Evolutionary conservation across 768 basidiomycete genomes (phyloP), one percentile per base, ranked within the genome.

Genomic region (Mycena haematopus): DNA sequence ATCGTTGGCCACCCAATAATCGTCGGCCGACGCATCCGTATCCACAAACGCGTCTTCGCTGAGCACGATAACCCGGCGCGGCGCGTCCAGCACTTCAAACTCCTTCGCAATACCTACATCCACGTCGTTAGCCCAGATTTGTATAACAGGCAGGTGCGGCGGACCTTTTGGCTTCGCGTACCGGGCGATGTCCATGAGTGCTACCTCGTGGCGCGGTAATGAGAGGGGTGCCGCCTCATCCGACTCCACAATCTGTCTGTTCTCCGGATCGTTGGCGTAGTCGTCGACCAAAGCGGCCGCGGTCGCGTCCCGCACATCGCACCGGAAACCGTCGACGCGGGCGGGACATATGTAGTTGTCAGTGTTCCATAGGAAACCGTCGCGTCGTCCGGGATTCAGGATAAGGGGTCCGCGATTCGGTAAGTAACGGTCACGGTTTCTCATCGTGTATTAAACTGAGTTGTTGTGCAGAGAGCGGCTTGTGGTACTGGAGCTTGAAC

Each of bases 361-460:
- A 15, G 47, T 24, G 50, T 65, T 65, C 58, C 58, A 65, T 17
- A 15, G 58, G 40, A 52, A 60, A 0, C 54, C 54, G 49, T 65
- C 63, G 36, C 58, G 53, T 38, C 63, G 58, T 15, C 63, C 63
- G 1, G 63, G 63, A 49, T 65, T 65, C 7, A 58, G 63, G 50
- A 47, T 56, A 31, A 35, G 50, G 3, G 50, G 6, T 22, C 27
- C 33, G 10, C 51, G 2, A 50, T 11, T 10, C 31, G 22, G 24
- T 38, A 29, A 50, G 22, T n/a, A n/a, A n/a, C n/a, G n/a, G n/a
- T n/a, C n/a, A n/a, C n/a, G n/a, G n/a, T 5, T 45, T 33, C 17
- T 14, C 9, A n/a, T 3, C 7, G 49, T 29, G 33, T 50, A 33
- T 3, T 29, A 19, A 50, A n/a, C n/a, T n/a, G 15, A 11, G 8